Conservation (phyloP, 2,329 filamentous ascomycete genomes). For the Eutypella sp. region DNA sequence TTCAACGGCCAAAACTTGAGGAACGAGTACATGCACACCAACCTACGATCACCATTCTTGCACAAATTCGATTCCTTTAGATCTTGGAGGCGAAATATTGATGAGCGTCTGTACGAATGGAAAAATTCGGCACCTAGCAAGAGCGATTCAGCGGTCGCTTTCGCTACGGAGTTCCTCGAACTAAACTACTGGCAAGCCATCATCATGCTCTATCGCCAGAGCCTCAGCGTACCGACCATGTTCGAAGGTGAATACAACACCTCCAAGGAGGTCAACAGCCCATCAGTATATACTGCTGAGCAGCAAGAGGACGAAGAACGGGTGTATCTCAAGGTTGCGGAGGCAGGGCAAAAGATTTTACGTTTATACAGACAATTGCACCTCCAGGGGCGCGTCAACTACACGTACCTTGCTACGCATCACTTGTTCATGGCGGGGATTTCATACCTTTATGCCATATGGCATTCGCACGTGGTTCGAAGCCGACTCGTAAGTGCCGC, state of each 20-base stretch:
- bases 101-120: conserved; percentile 79
- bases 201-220: conserved; percentile 92
- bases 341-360: conserved; percentile 88
- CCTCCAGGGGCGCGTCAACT: conserved; percentile 83
- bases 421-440: conserved; percentile 97
- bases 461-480: conserved; percentile 87
- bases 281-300: conserved; percentile 58
- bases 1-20: conserved; percentile 56
- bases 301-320: conserved; percentile 78
- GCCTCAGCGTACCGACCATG: conserved; percentile 76
- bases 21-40: conserved; percentile 71
- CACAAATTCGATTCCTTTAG: conserved; percentile 79
- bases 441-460: conserved; percentile 93
- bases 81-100: conserved; percentile 84
- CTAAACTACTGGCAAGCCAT: conserved; percentile 98
- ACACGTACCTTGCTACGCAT: conserved; percentile 92
- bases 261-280: conserved; percentile 59
- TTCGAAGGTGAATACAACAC: conserved; percentile 74
- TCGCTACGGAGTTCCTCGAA: conserved; percentile 84
- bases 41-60: conserved; percentile 79
- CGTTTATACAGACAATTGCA: conserved; percentile 88
- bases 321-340: conserved; percentile 90
- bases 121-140: conserved; percentile 75
- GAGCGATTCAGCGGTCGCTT: conserved; percentile 77
- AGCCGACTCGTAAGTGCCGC: conserved; percentile 70